phyloP scores from a whole-genome alignment of 1,139 yeast genomes.

The Magnusiomyces fungicola region DNA sequence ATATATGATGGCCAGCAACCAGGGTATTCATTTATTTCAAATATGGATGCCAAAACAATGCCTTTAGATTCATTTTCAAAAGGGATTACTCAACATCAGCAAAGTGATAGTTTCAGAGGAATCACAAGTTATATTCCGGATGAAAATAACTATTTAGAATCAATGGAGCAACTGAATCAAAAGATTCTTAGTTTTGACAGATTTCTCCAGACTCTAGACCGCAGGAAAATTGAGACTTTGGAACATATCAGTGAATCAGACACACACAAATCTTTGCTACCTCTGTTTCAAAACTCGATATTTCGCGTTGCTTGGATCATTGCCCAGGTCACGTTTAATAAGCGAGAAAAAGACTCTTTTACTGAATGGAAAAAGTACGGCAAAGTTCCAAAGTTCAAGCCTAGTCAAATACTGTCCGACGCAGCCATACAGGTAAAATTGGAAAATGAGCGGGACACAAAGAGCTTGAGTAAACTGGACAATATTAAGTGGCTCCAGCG shows the following conservation, averaged over 20 bases:
- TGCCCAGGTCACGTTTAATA: conserved; percentile 4
- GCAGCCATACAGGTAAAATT: too few relatives aligned
- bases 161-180: conserved; percentile 2
- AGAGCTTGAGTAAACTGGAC: neutral
- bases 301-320: neutral
- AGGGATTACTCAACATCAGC: too few relatives aligned
- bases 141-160: neutral
- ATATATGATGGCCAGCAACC: too few relatives aligned
- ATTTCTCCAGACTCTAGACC: neutral
- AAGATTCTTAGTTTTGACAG: conserved; percentile 1
- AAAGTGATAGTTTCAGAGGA: too few relatives aligned
- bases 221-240: neutral
- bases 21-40: too few relatives aligned
- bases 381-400: neutral
- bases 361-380: neutral
- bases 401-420: too few relatives aligned
- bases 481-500: neutral
- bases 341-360: conserved; percentile 1
- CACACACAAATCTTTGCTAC: neutral
- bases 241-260: neutral
- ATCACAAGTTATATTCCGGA: neutral
- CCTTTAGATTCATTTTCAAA: too few relatives aligned
- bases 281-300: conserved; percentile 1
- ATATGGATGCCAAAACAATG: too few relatives aligned
- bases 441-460: neutral